Evolutionary conservation across 2,329 filamentous ascomycete species (phyloP), one percentile per base, ranked within the genome.

Genomic region (Fusarium staphyleae): DNA sequence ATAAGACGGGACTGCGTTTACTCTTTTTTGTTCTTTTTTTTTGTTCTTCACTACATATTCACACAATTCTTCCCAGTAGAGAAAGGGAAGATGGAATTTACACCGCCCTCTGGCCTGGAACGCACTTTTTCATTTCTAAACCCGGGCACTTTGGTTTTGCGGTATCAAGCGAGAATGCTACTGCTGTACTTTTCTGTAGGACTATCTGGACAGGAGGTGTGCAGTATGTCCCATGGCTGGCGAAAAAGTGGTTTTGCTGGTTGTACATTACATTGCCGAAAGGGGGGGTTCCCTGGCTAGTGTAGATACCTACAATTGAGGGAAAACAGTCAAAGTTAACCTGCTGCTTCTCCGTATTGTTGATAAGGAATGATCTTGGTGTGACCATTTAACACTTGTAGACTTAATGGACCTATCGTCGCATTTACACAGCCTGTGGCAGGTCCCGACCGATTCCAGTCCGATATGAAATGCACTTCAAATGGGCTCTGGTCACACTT

Each of bases 241-340:
- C 47, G 50, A 53, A 55, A 41, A 41, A 55, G 37, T 57, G 47
- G 53, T 37, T 62, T 54, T 62, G 52, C 56, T 59, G 50, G 48
- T 59, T 68, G 66, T 67, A 65, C 60, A 68, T 65, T 58, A 61
- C 45, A 34, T 56, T 59, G 43, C 44, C 51, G 33, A 48, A 47
- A 50, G 46, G 36, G 48, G 46, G 29, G 39, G 32, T 18, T 34
- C 44, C 55, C 52, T 58, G 33, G 60, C 65, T 64, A 66, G 59
- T n/a, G n/a, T 57, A 64, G 49, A 65, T 59, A 58, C 49, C 63
- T 67, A 62, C 62, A 68, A 64, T 60, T 59, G 64, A 67, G 65
- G 65, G 53, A 60, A 57, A 66, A 65, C 55, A 55, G 63, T 67
- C 54, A 62, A 67, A 67, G 32, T 47, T 48, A 49, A 49, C 4